Percentiles rank a stretch among this genome's conserved stretches.
These are phyloP conservation scores for Penicillium salamii DNA, from an alignment of 495 filamentous ascomycete genomes.

Conservation along the genomic window DNA sequence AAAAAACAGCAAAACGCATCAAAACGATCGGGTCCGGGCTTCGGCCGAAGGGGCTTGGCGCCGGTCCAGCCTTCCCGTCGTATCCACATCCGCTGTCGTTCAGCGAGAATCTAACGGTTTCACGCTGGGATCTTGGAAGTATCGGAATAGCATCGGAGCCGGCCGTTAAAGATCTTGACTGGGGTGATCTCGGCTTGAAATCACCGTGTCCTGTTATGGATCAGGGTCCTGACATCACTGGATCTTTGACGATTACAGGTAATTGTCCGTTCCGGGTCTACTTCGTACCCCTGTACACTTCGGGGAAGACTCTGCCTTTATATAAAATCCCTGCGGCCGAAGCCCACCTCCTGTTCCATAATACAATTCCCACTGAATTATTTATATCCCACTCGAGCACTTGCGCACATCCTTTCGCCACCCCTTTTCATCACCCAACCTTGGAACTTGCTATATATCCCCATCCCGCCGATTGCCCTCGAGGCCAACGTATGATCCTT, in stretches of 20 bases:
- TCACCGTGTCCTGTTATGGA: slow-evolving; percentile 12
- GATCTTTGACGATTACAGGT: slow-evolving; percentile 14
- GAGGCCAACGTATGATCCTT: slow-evolving; percentile 9
- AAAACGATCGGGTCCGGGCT: slow-evolving; percentile 27
- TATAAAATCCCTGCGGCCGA: slow-evolving; percentile 17
- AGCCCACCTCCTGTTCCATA: slow-evolving; percentile 5
- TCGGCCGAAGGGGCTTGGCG: slow-evolving; percentile 29
- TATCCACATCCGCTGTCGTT: slow-evolving; percentile 10
- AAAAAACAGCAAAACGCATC: too few species aligned
- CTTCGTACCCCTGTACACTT: slow-evolving; percentile 9
- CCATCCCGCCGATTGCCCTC: neutral
- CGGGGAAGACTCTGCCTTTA: slow-evolving; percentile 1
- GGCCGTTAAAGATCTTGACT: slow-evolving; percentile 26
- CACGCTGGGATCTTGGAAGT: neutral
- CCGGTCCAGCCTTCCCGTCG: slow-evolving; percentile 4
- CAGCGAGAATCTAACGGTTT: slow-evolving; percentile 17
- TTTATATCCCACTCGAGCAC: slow-evolving; percentile 6
- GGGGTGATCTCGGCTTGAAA: slow-evolving; percentile 33
- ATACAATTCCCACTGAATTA: neutral
- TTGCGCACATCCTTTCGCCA: neutral
- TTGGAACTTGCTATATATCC: slow-evolving; percentile 8
- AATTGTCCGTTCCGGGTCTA: slow-evolving; percentile 10
- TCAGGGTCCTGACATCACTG: slow-evolving; percentile 19
- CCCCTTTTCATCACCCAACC: neutral
- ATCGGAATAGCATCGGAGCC: slow-evolving; percentile 27